Evolutionary conservation across 192 early-diverging fungal genomes (phyloP), one percentile per base, ranked within the genome.

Genomic region (Backusella australiensis): DNA sequence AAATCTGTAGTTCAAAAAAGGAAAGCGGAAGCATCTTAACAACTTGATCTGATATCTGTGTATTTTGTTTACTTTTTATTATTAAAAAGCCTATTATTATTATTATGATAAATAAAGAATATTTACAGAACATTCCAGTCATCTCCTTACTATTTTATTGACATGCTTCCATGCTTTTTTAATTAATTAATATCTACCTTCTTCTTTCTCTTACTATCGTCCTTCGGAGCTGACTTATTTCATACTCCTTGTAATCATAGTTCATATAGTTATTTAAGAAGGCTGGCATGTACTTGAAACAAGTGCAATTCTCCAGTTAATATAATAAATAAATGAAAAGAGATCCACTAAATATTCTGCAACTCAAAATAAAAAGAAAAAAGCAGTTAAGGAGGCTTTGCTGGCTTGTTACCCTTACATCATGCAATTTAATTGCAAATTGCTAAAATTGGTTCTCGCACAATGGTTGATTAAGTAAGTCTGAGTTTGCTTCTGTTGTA

Each of bases 391-490:
- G 12, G 56, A 63, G 23, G n/a, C 14, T 4, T 14, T 29, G 0
- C 4, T 63, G 4, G 3, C 7, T 3, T 59, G 23, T 59, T 23
- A 23, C 23, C 23, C 26, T 29, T 29, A 29, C 26, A 29, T 29
- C 26, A 63, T 63, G 56, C 26, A 29, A 26, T 63, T 63, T 63
- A 63, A 63, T 63, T 63, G n/a, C 9, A 29, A 59, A 29, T 63
- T 63, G 56, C 56, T 63, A 63, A 63, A 63, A 63, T 23, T 63
- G 56, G 21, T 4, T 29, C 56, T 26, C 6, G 17, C 49, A 53
- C 49, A 53, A 53, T 53, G 17, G 14, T n/a, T 63, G 56, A 63
- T 63, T 63, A 63, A 63, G 56, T 63, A 63, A 63, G 56, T 29
- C 56, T 63, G 56, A 63, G 56, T 63, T 63, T 29, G 26, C 23